Evolutionary conservation across 2,329 filamentous ascomycete species (phyloP).

Genomic region (Geosmithia putterillii): DNA sequence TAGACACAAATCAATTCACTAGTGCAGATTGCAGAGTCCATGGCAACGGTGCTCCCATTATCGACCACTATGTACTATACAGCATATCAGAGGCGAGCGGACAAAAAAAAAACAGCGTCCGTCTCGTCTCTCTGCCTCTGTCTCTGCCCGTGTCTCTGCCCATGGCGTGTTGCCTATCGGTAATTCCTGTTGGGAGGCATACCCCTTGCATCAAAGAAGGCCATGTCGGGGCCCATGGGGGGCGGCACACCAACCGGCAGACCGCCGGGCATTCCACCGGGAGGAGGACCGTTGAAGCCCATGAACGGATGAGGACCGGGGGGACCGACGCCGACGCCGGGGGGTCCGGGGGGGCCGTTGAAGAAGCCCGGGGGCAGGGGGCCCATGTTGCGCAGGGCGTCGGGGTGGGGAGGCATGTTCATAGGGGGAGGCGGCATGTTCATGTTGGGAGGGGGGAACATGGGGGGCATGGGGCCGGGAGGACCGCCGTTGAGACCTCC

Average conservation of each 20-base stretch:
- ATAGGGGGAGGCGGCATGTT: constrained; percentile 50
- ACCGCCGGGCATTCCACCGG: neutral
- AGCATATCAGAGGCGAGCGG: too few species aligned
- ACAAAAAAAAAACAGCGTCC: too few species aligned
- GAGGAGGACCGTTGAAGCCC: constrained; percentile 39
- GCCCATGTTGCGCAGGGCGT: constrained; percentile 38
- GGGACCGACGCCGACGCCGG: constrained; percentile 32
- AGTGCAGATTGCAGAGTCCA: too few species aligned
- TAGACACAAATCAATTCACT: too few species aligned
- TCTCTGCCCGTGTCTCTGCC: too few species aligned
- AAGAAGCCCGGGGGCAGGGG: constrained; percentile 48
- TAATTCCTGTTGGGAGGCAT: neutral
- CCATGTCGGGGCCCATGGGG: neutral
- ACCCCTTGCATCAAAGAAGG: neutral
- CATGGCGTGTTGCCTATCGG: too few species aligned
- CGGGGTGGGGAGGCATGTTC: constrained; percentile 30
- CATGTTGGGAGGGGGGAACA: constrained; percentile 52
- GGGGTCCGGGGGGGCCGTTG: constrained; percentile 34
- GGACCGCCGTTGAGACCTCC: constrained; percentile 6
- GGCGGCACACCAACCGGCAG: neutral
- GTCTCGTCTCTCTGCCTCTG: too few species aligned
- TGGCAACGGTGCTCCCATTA: too few species aligned
- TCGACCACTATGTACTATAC: too few species aligned
- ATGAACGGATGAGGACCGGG: neutral
- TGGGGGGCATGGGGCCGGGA: constrained; percentile 40